Evolutionary conservation across 1,284 basidiomycete genomes (phyloP), one percentile per base, ranked within the genome.

Genomic region (Salmacisia buchloeana): DNA sequence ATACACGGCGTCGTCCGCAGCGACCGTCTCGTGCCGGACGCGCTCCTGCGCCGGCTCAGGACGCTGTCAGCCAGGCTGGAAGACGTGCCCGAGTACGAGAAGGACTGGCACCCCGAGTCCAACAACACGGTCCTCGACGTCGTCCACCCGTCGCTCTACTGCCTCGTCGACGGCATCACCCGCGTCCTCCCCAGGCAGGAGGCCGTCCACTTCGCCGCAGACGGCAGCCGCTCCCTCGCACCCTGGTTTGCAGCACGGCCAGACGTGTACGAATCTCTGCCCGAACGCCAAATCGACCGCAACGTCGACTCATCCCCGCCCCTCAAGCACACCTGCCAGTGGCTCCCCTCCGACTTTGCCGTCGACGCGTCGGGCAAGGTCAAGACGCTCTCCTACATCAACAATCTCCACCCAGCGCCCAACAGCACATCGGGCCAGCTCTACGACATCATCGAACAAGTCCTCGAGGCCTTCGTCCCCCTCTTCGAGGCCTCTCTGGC

Each of bases 401-500:
- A 85, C 75, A 84, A 85, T 63, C 73, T 86, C n/a, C 76, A 85
- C 62, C 84, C 83, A 9, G 65, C 67, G 12, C 69, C 82, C 39
- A 34, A 21, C 18, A 25, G 10, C n/a, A 6, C 35, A 23, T 63
- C 66, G 27, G 63, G 63, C 0, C 43, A 68, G 1, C 71, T 83
- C 21, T 83, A 85, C 71, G 52, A 58, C 12, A 72, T 72, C 21
- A 76, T 86, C 29, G 80, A 81, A 61, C 60, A 59, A 2, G 66
- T 82, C 27, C 73, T 86, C 7, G 73, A 76, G 0, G 66, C 66
- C 1, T 82, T 82, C 58, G 68, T 86, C 6, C 84, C 84, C 3
- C 73, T 86, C 7, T 85, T 86, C 70, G 84, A 86, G 63, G 82
- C 82, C 60, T 80, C 82, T 9, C 79, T 86, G 9, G 84, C 85